A percentile compares a stretch with the other conserved stretches of the same genome.
These are phyloP conservation scores for Mycena polygramma DNA, from an alignment of 768 basidiomycete species.

Conservation along the genomic window DNA sequence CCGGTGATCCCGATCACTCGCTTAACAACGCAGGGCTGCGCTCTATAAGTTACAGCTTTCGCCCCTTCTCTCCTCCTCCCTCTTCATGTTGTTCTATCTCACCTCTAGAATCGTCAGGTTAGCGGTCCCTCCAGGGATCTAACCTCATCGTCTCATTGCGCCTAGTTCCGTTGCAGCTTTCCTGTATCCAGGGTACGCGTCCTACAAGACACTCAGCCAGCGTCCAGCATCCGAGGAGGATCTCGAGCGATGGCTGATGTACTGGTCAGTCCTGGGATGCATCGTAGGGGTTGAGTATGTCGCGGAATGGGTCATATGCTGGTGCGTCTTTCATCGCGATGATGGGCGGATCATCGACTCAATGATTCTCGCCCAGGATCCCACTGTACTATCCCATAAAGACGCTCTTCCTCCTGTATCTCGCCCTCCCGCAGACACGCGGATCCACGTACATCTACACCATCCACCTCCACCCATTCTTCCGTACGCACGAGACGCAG, in stretches of 20 bases:
- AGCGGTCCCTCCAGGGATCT: conserved; percentile 23
- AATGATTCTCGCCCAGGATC: conserved; percentile 64
- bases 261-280: conserved; percentile 92
- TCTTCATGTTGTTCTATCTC: conserved; percentile 62
- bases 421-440: conserved; percentile 90
- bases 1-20: conserved; percentile 4
- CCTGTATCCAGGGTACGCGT: conserved; percentile 94
- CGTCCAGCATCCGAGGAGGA: conserved; percentile 89
- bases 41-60: neutral
- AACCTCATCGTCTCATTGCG: neutral
- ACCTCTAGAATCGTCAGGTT: conserved; percentile 65
- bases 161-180: conserved; percentile 80
- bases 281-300: conserved; percentile 86
- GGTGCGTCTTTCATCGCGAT: conserved; percentile 62
- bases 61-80: neutral
- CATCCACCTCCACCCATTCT: conserved; percentile 84
- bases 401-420: conserved; percentile 87
- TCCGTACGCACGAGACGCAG: conserved; percentile 83
- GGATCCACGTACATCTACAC: conserved; percentile 90
- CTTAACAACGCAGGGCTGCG: conserved; percentile 26
- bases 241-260: conserved; percentile 96
- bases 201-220: conserved; percentile 93
- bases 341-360: neutral
- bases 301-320: conserved; percentile 89
- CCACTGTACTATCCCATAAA: conserved; percentile 91